Conservation (phyloP, 371 early-diverging fungal genomes). For the Fennellomyces sp. region DNA sequence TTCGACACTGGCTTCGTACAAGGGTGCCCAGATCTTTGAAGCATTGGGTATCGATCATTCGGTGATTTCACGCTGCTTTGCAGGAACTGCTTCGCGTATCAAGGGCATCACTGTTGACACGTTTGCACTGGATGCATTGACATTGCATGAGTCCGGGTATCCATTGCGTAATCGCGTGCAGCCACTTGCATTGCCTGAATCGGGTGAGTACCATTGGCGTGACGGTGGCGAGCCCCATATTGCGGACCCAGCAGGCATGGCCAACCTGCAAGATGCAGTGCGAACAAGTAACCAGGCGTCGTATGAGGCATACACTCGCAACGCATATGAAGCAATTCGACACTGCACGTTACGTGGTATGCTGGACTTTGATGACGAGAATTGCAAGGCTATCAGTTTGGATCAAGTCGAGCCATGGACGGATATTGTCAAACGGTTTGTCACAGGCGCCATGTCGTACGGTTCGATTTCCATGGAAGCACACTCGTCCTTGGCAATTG, state of each 20-base stretch:
- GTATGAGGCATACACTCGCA: conserved; percentile 85
- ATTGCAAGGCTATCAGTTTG: conserved; percentile 76
- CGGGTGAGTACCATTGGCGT: conserved; percentile 97
- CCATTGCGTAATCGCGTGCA: conserved; percentile 71
- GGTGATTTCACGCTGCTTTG: conserved; percentile 90
- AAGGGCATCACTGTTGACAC: conserved; percentile 90
- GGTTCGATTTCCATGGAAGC: conserved; percentile 96
- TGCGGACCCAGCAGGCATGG: conserved; percentile 88
- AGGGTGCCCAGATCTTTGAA: conserved; percentile 98
- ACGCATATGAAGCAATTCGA: conserved; percentile 82
- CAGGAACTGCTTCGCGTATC: conserved; percentile 94
- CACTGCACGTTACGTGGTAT: conserved; percentile 94
- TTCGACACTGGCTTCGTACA: conserved; percentile 95
- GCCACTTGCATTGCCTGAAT: conserved; percentile 77
- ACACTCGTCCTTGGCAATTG: conserved; percentile 89
- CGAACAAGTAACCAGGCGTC: conserved; percentile 84
- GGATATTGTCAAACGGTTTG: conserved; percentile 92
- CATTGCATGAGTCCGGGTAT: conserved; percentile 86
- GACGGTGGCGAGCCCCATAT: conserved; percentile 91
- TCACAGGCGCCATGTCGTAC: conserved; percentile 99
- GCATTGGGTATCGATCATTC: conserved; percentile 90
- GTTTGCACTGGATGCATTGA: conserved; percentile 88
- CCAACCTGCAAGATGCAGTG: conserved; percentile 95
- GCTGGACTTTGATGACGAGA: conserved; percentile 85
- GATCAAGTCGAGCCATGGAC: conserved; percentile 98